phyloP scores from a whole-genome alignment of 441 rosid species.

The Brassica hybrid region DNA sequence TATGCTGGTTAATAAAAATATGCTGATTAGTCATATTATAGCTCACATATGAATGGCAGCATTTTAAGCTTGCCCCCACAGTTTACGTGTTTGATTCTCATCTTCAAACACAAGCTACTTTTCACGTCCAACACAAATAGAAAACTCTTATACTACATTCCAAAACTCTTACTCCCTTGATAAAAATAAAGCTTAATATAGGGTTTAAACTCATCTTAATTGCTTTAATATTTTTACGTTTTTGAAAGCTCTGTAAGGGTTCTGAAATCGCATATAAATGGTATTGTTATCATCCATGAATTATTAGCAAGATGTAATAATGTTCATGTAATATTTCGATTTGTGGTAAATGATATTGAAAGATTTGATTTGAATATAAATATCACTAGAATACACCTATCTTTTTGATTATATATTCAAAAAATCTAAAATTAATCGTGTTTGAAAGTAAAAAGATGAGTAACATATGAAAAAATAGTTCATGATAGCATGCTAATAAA shows the following conservation, averaged over 20 bases:
- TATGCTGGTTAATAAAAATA: too few relatives aligned
- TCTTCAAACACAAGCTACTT: slow-evolving; percentile 10
- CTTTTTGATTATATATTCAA: too few relatives aligned
- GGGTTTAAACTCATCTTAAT: not conserved
- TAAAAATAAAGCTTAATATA: not conserved
- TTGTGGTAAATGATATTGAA: not conserved
- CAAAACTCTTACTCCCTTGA: not conserved
- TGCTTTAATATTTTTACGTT: not conserved
- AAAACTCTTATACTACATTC: not conserved
- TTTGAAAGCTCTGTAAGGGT: not conserved
- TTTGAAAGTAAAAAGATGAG: too few relatives aligned
- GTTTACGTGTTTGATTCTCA: slow-evolving; percentile 34
- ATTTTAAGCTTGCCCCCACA: slow-evolving; percentile 22
- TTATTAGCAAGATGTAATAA: not conserved
- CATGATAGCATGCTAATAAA: too few relatives aligned
- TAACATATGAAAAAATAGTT: too few relatives aligned
- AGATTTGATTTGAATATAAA: not conserved
- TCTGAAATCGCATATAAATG: not conserved
- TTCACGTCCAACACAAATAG: not conserved
- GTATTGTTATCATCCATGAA: not conserved
- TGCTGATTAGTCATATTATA: not conserved
- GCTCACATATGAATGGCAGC: slow-evolving; percentile 19
- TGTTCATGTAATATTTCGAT: not conserved
- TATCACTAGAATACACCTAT: too few relatives aligned
- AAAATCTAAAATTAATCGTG: too few relatives aligned